A percentile compares a stretch with the other conserved stretches of the same genome.
Conservation (phyloP, 2,329 filamentous ascomycete species). For the Exophiala sp. region DNA sequence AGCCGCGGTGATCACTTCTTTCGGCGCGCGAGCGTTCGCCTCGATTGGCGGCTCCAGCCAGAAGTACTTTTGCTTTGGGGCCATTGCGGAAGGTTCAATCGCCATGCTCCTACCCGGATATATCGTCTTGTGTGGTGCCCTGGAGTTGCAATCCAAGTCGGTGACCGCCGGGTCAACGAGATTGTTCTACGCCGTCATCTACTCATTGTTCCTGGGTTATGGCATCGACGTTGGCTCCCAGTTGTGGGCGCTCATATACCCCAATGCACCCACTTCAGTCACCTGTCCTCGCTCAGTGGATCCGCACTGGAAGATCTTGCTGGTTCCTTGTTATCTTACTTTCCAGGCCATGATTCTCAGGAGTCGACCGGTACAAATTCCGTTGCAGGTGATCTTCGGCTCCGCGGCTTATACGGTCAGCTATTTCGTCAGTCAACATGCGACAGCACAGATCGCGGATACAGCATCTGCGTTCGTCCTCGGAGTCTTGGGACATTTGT, state of each 20-base stretch:
- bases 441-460: neutral
- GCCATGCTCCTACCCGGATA: neutral
- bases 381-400: neutral
- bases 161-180: conserved; percentile 1
- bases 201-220: conserved; percentile 1
- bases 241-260: conserved; percentile 1
- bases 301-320: neutral
- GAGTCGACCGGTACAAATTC: neutral
- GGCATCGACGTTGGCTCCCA: neutral
- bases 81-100: conserved; percentile 1
- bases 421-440: neutral
- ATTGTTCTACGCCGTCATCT: neutral
- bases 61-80: neutral
- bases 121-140: neutral
- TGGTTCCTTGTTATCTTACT: neutral
- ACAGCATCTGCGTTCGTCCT: neutral
- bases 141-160: conserved; percentile 4
- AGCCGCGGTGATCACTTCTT: neutral
- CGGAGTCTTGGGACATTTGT: conserved; percentile 1
- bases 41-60: neutral
- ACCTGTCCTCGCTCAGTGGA: neutral
- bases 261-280: neutral
- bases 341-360: neutral
- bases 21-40: neutral
- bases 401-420: neutral